Evolutionary conservation across 441 rosid genomes (phyloP), one percentile per base, ranked within the genome.

Genomic region (Adansonia rubrostipa): DNA sequence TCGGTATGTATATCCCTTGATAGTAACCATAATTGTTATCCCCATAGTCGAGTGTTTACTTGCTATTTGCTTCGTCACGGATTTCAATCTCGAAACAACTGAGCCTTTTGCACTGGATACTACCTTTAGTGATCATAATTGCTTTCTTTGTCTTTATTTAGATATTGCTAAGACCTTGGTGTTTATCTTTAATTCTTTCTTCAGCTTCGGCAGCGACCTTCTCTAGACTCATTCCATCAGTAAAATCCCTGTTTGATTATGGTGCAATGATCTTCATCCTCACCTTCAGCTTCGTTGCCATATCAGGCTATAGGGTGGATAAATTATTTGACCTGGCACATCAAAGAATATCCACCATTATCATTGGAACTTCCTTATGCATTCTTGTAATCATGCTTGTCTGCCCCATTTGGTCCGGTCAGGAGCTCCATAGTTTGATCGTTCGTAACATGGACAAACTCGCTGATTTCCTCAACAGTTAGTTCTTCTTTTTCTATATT

Each of bases 371-470:
- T 57, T 81, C 90, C 9, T 65, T 89, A 1, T 91, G 95, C 86
- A 80, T 91, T 60, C 24, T 89, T 71, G 84, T 85, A 28, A 86
- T 87, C 83, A 87, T 87, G 80, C 74, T 85, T 44, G 51, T 88
- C 61, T 85, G 84, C 62, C 95, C 95, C 73, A 83, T 91, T n/a
- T 91, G 95, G 93, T 92, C 92, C 22, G 93, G 93, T 33, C 69
- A 73, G 50, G 91, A 91, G 80, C 92, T 91, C 61, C 93, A 91
- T 73, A 78, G 71, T 64, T 87, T 89, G 60, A 81, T 83, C 54
- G 81, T 82, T 57, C 84, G 81, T 40, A 91, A 91, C 82, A 53
- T 86, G 79, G 88, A 80, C 10, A 91, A 88, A 73, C 90, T 89
- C 9, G 86, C 90, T 0, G 75, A 80, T 80, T 89, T 92, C 58